phyloP scores from a whole-genome alignment of 2,329 filamentous ascomycete species.

The Trichoderma semiorbis region DNA sequence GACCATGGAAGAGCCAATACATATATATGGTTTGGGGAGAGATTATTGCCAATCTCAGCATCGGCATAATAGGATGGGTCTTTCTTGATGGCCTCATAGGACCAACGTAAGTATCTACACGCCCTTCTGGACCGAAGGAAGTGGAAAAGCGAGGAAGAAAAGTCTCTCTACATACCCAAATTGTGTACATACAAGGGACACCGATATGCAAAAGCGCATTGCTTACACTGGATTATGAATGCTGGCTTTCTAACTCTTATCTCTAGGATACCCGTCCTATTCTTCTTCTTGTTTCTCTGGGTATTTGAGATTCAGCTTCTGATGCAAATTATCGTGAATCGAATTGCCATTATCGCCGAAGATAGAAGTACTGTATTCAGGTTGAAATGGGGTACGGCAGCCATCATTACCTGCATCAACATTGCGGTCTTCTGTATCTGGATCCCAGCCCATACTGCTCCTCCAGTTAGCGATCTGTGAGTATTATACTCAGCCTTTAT shows the following conservation, averaged over 20 bases:
- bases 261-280: neutral
- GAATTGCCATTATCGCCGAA: conserved; percentile 40
- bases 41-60: conserved; percentile 25
- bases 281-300: conserved; percentile 2
- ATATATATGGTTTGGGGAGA: conserved; percentile 30
- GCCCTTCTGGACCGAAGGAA: neutral
- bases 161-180: neutral
- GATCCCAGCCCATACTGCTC: conserved; percentile 44
- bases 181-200: neutral
- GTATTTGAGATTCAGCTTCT: conserved; percentile 37
- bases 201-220: too few species aligned
- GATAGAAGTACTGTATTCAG: conserved; percentile 28
- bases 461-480: neutral
- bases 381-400: conserved; percentile 46
- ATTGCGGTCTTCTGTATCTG: conserved; percentile 53
- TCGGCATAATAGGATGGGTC: conserved; percentile 27
- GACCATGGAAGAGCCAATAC: conserved; percentile 23
- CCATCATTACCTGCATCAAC: conserved; percentile 47
- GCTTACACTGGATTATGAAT: neutral
- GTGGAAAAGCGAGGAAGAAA: neutral
- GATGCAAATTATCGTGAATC: conserved; percentile 45
- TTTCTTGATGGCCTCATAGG: conserved; percentile 25
- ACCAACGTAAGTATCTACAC: neutral
- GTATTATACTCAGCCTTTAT: neutral
- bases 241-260: neutral